Conservation (phyloP, 1,284 basidiomycete species). For the Thelephora terrestris region DNA sequence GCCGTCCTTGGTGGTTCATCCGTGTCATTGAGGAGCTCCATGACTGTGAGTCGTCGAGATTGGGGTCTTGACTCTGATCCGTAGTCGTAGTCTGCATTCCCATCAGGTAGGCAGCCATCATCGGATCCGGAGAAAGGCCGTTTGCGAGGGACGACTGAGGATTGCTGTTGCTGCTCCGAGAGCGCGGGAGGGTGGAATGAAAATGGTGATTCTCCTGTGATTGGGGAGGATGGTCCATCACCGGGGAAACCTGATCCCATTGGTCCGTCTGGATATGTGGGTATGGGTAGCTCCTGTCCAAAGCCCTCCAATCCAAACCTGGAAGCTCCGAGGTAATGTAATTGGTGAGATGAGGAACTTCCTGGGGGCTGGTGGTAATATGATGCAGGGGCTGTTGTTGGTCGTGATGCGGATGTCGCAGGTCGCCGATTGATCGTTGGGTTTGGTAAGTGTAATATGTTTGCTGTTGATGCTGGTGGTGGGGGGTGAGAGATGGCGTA, state of each 20-base stretch:
- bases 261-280: conserved; percentile 8
- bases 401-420: conserved; percentile 34
- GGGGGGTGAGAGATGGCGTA: conserved; percentile 18
- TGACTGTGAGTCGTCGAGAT: conserved; percentile 67
- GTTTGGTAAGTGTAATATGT: conserved; percentile 37
- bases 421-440: conserved; percentile 28
- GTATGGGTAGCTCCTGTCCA: conserved; percentile 34
- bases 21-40: conserved; percentile 75
- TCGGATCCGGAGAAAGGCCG: conserved; percentile 50
- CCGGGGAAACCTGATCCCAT: not conserved
- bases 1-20: conserved; percentile 25
- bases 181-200: conserved; percentile 50
- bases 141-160: conserved; percentile 40
- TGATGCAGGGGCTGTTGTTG: conserved; percentile 54
- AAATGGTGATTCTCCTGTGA: conserved; percentile 51
- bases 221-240: conserved; percentile 16
- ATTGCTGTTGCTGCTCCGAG: conserved; percentile 21
- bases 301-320: conserved; percentile 35
- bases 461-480: conserved; percentile 17
- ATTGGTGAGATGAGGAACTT: not conserved
- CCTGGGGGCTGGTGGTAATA: conserved; percentile 31
- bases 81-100: conserved; percentile 40
- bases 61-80: conserved; percentile 60
- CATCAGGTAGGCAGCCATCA: conserved; percentile 21
- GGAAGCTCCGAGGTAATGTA: conserved; percentile 21